phyloP scores from a whole-genome alignment of 371 early-diverging fungal genomes.

The Apophysomyces variabilis region DNA sequence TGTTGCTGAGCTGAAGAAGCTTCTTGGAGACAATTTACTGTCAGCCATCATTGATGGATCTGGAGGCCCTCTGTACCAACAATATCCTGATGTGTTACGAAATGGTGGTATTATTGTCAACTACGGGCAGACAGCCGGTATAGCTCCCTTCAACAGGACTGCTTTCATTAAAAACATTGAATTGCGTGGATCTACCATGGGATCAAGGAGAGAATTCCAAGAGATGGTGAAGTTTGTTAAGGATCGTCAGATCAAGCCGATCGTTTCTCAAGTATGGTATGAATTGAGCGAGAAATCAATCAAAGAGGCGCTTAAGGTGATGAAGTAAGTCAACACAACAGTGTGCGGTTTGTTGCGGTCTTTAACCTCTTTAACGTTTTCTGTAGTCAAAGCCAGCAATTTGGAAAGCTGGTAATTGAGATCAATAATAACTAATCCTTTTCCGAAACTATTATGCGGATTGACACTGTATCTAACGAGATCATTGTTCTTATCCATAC shows the following conservation, averaged over 20 bases:
- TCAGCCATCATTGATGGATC: slow-evolving; percentile 75
- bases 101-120: slow-evolving; percentile 63
- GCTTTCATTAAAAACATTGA: slow-evolving; percentile 63
- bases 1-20: slow-evolving; percentile 49
- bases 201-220: slow-evolving; percentile 64
- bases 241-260: slow-evolving; percentile 60
- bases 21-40: slow-evolving; percentile 45
- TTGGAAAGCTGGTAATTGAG: slow-evolving; percentile 15
- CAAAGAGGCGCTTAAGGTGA: slow-evolving; percentile 60
- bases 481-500: too few species aligned
- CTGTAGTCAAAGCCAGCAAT: slow-evolving; percentile 6
- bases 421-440: neutral
- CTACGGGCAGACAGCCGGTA: slow-evolving; percentile 66
- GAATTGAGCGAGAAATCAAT: slow-evolving; percentile 50
- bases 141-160: slow-evolving; percentile 50
- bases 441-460: too few species aligned
- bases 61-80: slow-evolving; percentile 57
- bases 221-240: slow-evolving; percentile 67
- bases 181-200: slow-evolving; percentile 69
- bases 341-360: too few species aligned
- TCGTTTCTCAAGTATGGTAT: slow-evolving; percentile 63
- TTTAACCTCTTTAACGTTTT: neutral
- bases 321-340: slow-evolving; percentile 42
- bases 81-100: slow-evolving; percentile 41
- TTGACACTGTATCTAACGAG: too few species aligned